Percentiles rank a stretch among this genome's conserved stretches.
Evolutionary conservation across 495 filamentous ascomycete species (phyloP).

Genomic region (Neurospora pannonica): DNA sequence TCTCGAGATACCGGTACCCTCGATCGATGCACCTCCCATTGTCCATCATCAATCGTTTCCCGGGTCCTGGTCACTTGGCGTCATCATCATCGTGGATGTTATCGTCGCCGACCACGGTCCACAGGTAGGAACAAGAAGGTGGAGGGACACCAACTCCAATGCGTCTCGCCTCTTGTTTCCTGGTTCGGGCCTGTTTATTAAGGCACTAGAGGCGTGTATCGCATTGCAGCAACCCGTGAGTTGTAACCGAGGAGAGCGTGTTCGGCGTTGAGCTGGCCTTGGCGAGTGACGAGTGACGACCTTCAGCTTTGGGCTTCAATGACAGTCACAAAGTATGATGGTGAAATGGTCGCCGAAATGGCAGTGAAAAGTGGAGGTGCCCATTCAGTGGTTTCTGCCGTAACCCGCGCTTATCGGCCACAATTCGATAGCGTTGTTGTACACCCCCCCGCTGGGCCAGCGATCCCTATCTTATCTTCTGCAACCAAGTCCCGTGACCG

Average conservation of each 20-base stretch:
- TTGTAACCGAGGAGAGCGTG: background rate
- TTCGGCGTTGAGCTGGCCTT: background rate
- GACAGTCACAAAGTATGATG: background rate
- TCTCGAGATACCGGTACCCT: background rate
- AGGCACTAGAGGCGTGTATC: background rate
- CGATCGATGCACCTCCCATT: background rate
- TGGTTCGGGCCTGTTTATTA: background rate
- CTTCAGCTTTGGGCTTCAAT: background rate
- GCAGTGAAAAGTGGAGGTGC: background rate
- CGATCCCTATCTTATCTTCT: background rate
- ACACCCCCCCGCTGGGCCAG: background rate
- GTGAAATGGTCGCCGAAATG: background rate
- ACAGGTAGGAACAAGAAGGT: too few relatives aligned
- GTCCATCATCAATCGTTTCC: background rate
- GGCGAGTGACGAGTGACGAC: background rate
- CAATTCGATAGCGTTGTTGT: background rate
- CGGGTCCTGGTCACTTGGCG: background rate
- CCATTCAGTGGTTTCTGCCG: background rate
- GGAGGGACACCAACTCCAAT: background rate
- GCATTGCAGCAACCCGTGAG: background rate
- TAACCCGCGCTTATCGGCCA: background rate
- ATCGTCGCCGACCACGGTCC: background rate
- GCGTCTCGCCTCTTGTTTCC: background rate
- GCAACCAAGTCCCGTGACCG: background rate
- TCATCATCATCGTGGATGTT: background rate